Evolutionary conservation across 208 protist genomes (phyloP).

Genomic region (Wallacemonas collosoma): DNA sequence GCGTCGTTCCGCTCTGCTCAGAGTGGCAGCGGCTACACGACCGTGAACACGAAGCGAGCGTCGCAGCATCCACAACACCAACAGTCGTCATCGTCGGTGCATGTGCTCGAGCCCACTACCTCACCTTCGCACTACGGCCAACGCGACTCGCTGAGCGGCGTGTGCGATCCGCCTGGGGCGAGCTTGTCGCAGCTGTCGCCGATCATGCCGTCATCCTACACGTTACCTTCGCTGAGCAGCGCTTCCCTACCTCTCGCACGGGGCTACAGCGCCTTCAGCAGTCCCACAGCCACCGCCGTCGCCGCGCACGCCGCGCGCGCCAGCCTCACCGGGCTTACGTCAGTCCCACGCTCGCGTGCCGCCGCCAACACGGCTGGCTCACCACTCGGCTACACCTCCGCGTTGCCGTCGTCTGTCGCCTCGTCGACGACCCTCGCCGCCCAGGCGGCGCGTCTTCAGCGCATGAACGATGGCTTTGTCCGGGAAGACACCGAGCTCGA

Average conservation of each 20-base stretch:
- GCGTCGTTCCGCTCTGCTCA: too few relatives aligned
- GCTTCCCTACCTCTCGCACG: neutral
- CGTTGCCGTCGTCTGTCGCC: neutral
- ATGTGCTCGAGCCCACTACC: too few relatives aligned
- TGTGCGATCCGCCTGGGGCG: neutral
- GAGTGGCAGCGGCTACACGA: constrained; percentile 1
- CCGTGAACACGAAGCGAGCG: neutral
- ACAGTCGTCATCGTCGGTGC: too few relatives aligned
- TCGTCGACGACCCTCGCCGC: neutral
- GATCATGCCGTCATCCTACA: neutral
- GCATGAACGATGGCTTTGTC: constrained; percentile 14
- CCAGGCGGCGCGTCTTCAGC: neutral
- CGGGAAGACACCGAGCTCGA: constrained; percentile 3
- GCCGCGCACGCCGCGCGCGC: neutral
- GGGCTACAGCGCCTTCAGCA: neutral
- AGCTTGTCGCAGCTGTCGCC: constrained; percentile 13
- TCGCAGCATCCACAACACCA: neutral
- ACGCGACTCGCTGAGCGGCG: neutral
- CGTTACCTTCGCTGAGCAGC: constrained; percentile 10
- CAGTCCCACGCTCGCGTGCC: constrained; percentile 1
- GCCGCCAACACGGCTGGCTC: neutral
- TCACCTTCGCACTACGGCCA: neutral
- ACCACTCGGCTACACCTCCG: neutral
- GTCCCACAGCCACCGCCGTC: neutral
- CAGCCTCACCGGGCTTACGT: neutral